Evolutionary conservation across 176 grass and related monocot species (phyloP).

Genomic region (Tillandsia leiboldiana): DNA sequence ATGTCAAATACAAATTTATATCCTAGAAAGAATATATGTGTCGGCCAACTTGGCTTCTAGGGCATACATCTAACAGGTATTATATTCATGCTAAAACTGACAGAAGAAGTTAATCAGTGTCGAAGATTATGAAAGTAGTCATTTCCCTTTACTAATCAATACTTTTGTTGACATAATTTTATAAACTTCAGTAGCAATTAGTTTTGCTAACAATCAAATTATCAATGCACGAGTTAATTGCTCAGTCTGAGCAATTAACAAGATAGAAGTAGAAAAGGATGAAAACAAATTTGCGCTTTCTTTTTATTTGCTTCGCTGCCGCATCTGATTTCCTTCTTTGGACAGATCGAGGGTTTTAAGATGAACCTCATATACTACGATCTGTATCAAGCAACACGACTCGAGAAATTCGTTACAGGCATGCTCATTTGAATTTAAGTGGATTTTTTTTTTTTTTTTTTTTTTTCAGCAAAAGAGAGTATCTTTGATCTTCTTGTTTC

Average conservation of each 20-base stretch:
- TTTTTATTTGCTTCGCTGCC: neutral
- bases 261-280: too few species aligned
- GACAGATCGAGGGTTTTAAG: slow-evolving; percentile 90
- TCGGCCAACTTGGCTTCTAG: too few species aligned
- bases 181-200: neutral
- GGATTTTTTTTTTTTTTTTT: too few species aligned
- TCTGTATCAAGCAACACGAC: slow-evolving; percentile 77
- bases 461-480: too few species aligned
- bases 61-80: too few species aligned
- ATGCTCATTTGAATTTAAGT: slow-evolving; percentile 20
- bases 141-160: neutral
- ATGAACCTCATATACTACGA: slow-evolving; percentile 98
- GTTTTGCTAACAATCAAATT: too few species aligned
- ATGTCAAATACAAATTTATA: too few species aligned
- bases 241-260: too few species aligned
- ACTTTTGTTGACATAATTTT: slow-evolving; percentile 8
- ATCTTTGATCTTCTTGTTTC: too few species aligned
- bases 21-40: too few species aligned
- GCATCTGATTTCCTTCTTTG: slow-evolving; percentile 2
- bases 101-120: neutral
- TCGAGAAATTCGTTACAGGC: slow-evolving; percentile 96
- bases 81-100: neutral
- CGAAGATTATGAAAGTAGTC: too few species aligned
- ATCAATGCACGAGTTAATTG: too few species aligned
- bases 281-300: neutral